Evolutionary conservation across 495 filamentous ascomycete genomes (phyloP), one percentile per base, ranked within the genome.

Genomic region (Penicillium cinerascens): DNA sequence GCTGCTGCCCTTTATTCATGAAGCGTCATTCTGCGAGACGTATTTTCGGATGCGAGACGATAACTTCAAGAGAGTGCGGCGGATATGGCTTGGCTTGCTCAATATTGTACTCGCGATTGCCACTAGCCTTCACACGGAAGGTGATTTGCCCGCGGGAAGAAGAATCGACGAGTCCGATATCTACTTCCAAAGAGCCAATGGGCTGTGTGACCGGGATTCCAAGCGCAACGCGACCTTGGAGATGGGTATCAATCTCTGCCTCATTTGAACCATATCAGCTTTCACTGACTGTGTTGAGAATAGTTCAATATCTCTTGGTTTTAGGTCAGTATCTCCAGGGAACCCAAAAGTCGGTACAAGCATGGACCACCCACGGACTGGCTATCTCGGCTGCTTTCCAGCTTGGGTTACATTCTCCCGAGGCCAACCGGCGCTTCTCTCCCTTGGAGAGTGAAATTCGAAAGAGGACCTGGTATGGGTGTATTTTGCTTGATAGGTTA

Each of bases 401-500:
- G 39, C 51, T 75, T 21, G 71, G 71, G 9, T 40, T 73, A 6
- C 70, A 73, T 50, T 71, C 65, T 1, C 62, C 60, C 20, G 58
- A 71, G 35, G 66, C 70, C 1, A 50, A 48, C 17, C 27, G 25
- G 42, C 17, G 35, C 2, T 55, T 50, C 25, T 33, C 52, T 8
- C 59, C 62, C 0, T 29, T 76, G 0, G 73, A 76, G 16, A 59
- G 64, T 1, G 75, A 78, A 51, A 64, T 60, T 2, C 53, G 75
- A 1, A 75, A 74, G 49, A 63, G 75, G 2, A 71, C 71, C 2
- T 78, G 75, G 75, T 78, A 66, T 39, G 71, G 67, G 0, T 78
- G 75, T 47, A 63, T 77, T 0, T 51, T 77, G 11, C 55, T 78
- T n/a, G 75, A 78, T 23, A 52, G 71, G 71, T 72, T 47, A 58